Percentiles rank a stretch among this genome's conserved stretches.
These are phyloP conservation scores for Hirschioporus abietinus DNA, from an alignment of 768 basidiomycete species.

Conservation along the genomic window DNA sequence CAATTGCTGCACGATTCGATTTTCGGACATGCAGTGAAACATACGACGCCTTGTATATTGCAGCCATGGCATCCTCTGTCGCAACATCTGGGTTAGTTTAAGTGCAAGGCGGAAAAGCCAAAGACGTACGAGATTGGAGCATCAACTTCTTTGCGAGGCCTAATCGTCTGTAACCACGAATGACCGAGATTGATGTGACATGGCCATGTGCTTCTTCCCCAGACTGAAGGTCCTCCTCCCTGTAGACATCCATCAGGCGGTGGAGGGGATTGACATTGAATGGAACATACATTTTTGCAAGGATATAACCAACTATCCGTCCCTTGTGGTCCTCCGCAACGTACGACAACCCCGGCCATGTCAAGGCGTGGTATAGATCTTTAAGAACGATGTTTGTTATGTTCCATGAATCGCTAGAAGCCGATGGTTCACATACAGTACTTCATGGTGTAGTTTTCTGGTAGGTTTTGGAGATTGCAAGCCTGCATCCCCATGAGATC, in stretches of 20 bases:
- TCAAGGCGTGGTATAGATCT: constrained; percentile 89
- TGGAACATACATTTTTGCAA: constrained; percentile 82
- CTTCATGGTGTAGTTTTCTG: constrained; percentile 85
- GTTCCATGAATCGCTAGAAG: background rate
- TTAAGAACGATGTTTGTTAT: background rate
- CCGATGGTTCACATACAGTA: constrained; percentile 46
- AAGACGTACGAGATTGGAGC: constrained; percentile 78
- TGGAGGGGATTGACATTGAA: background rate
- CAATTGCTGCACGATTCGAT: constrained; percentile 90
- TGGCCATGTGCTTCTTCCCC: constrained; percentile 74
- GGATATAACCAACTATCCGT: constrained; percentile 87
- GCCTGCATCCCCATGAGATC: constrained; percentile 93
- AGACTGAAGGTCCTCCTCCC: constrained; percentile 62
- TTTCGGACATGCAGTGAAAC: constrained; percentile 91
- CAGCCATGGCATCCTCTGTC: constrained; percentile 86
- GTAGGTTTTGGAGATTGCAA: constrained; percentile 87
- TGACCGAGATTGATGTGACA: constrained; percentile 94
- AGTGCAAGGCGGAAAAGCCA: background rate
- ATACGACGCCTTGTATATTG: constrained; percentile 77
- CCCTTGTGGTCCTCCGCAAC: constrained; percentile 90
- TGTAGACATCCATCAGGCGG: constrained; percentile 21
- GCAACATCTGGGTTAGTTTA: background rate
- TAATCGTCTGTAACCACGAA: constrained; percentile 84
- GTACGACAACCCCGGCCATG: constrained; percentile 91
- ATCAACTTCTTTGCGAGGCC: constrained; percentile 93